phyloP scores from a whole-genome alignment of 2,329 filamentous ascomycete species.

The Phoma sp. region DNA sequence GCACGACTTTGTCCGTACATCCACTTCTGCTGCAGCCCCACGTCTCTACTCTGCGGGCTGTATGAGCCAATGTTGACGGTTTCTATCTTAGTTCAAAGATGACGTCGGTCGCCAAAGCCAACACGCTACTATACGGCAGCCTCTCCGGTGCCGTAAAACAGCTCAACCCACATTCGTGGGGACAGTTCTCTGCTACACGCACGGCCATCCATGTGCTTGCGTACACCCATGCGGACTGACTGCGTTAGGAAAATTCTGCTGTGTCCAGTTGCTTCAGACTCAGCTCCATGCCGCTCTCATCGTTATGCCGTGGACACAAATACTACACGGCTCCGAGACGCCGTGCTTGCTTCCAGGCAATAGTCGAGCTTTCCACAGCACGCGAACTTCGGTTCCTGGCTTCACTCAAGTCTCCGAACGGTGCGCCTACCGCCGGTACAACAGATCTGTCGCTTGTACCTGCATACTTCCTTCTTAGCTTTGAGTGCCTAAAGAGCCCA shows the following conservation, averaged over 20 bases:
- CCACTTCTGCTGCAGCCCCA: conserved; percentile 24
- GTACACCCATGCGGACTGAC: conserved; percentile 8
- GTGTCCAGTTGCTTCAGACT: conserved; percentile 3
- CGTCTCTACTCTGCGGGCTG: conserved; percentile 14
- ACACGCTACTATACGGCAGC: conserved; percentile 6
- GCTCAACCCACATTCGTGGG: conserved; percentile 13
- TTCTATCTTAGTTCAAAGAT: conserved; percentile 3
- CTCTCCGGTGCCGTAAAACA: background rate
- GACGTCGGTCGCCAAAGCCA: conserved; percentile 7
- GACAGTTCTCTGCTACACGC: background rate
- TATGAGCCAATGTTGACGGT: conserved; percentile 7
- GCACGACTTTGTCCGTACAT: conserved; percentile 19
- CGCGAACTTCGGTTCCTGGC: background rate
- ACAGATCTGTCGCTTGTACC: conserved; percentile 9
- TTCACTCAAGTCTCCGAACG: background rate
- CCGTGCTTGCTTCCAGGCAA: conserved; percentile 1
- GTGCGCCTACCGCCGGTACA: conserved; percentile 3
- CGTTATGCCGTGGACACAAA: conserved; percentile 5
- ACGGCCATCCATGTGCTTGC: conserved; percentile 19
- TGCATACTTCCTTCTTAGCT: conserved; percentile 5
- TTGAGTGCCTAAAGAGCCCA: background rate
- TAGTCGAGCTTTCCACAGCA: background rate
- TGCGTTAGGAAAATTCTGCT: background rate
- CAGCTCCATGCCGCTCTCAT: background rate
- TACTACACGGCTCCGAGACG: conserved; percentile 4